These are phyloP conservation scores for Clarireedia sp. DNA, from an alignment of 2,329 filamentous ascomycete genomes.

Conservation along the genomic window DNA sequence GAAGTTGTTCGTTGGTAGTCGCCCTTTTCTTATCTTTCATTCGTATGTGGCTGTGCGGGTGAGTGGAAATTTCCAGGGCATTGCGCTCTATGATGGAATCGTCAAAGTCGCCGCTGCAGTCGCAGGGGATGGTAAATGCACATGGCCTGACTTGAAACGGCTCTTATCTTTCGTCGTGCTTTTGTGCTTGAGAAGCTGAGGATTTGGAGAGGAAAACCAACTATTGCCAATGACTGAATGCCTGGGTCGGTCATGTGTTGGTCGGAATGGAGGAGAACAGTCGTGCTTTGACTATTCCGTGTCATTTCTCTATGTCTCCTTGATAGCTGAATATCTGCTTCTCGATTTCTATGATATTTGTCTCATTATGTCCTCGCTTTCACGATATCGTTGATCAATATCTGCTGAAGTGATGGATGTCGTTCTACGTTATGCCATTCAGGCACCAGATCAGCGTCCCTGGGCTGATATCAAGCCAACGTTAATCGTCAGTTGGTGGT, in stretches of 20 bases:
- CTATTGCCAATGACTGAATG: too few species aligned
- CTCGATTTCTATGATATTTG: neutral
- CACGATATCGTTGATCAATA: neutral
- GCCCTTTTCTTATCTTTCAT: neutral
- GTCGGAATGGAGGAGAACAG: too few species aligned
- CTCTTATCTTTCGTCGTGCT: neutral
- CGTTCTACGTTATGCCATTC: constrained; percentile 17
- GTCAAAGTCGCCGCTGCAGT: too few species aligned
- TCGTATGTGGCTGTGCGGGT: neutral
- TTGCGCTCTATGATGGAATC: neutral
- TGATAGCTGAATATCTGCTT: neutral
- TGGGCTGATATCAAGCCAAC: constrained; percentile 65
- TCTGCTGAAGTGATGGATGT: constrained; percentile 17
- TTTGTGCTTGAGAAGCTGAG: too few species aligned
- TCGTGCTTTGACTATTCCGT: neutral
- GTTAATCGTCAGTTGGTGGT: constrained; percentile 91
- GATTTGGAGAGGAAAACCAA: too few species aligned
- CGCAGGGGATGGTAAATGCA: too few species aligned
- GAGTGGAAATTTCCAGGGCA: neutral
- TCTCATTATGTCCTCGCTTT: neutral
- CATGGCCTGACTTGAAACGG: neutral
- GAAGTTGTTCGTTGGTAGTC: neutral
- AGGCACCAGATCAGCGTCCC: constrained; percentile 19
- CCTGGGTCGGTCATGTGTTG: too few species aligned
- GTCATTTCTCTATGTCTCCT: neutral